Percentiles rank a stretch among this genome's conserved stretches.
These are phyloP conservation scores for Stentor coeruleus DNA, from an alignment of 73 alveolate species.

Conservation along the genomic window DNA sequence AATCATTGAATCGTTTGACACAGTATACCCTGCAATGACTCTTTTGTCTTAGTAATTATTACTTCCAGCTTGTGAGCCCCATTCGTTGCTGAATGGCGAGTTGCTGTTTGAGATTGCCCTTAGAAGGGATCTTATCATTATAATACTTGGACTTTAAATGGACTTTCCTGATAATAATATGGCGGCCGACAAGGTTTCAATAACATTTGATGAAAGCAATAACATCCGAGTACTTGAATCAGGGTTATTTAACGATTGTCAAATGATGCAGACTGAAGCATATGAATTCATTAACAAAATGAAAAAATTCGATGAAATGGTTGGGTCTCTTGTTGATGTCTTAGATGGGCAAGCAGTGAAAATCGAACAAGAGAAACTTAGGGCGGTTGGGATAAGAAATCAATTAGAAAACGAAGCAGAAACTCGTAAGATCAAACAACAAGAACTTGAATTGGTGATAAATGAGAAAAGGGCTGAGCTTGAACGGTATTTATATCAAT, in stretches of 20 bases:
- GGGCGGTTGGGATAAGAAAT: conserved; percentile 89
- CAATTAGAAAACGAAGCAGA: conserved; percentile 86
- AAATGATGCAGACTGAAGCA: conserved; percentile 56
- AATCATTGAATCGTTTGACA: background rate
- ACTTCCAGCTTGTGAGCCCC: background rate
- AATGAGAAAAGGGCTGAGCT: conserved; percentile 86
- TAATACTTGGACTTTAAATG: background rate
- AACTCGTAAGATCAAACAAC: conserved; percentile 72
- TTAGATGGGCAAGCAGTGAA: conserved; percentile 77
- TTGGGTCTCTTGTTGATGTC: conserved; percentile 63
- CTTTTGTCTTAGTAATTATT: background rate
- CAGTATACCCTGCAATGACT: background rate
- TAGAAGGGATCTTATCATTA: background rate
- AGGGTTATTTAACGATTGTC: conserved; percentile 76
- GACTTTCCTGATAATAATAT: too few species aligned
- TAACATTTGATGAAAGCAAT: conserved; percentile 84
- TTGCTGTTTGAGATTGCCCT: background rate
- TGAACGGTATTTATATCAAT: conserved; percentile 69
- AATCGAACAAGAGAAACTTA: conserved; percentile 78
- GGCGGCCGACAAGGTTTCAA: conserved; percentile 46
- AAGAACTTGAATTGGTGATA: conserved; percentile 69
- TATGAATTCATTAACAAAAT: conserved; percentile 70
- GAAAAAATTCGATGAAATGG: conserved; percentile 63
- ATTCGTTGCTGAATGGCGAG: background rate
- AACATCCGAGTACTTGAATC: conserved; percentile 82